Percentiles rank a stretch among this genome's conserved stretches.
Conservation (phyloP, 257 asterid species). For the Fraxinus cuspidata region DNA sequence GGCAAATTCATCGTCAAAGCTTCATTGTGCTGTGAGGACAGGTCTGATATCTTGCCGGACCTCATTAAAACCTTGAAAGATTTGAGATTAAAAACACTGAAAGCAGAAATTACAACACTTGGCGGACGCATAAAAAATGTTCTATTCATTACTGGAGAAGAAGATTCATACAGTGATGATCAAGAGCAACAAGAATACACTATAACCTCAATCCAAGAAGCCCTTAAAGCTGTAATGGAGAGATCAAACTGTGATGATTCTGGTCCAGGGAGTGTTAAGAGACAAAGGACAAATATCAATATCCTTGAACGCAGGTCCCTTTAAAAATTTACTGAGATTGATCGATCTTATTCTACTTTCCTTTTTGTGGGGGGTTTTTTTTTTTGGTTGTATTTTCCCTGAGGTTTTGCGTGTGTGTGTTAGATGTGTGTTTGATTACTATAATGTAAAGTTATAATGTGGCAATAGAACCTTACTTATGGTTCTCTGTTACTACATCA, state of each 20-base stretch:
- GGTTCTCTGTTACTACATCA: no score
- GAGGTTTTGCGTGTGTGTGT: not conserved
- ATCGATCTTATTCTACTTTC: not conserved
- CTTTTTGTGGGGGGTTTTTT: not conserved
- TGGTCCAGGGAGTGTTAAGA: slow-evolving; percentile 65
- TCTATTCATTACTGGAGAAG: slow-evolving; percentile 12
- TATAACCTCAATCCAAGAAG: slow-evolving; percentile 67
- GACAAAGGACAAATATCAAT: slow-evolving; percentile 70
- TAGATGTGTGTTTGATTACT: not conserved
- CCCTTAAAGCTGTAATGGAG: slow-evolving; percentile 82
- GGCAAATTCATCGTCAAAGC: slow-evolving; percentile 50
- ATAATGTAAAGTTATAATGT: not conserved
- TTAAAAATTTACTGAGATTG: not conserved
- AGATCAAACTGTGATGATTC: slow-evolving; percentile 57
- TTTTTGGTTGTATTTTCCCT: not conserved
- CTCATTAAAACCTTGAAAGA: slow-evolving; percentile 54
- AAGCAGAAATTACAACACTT: slow-evolving; percentile 62
- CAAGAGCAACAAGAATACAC: slow-evolving; percentile 33
- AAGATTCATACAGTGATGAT: not conserved
- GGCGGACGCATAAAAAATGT: slow-evolving; percentile 66
- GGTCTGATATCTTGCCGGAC: slow-evolving; percentile 58
- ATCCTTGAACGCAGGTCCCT: slow-evolving; percentile 48
- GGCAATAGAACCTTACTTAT: no score
- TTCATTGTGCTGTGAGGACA: slow-evolving; percentile 65
- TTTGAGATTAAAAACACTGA: slow-evolving; percentile 41